phyloP scores from a whole-genome alignment of 305 asterid species.

The Fraxinus velutina region DNA sequence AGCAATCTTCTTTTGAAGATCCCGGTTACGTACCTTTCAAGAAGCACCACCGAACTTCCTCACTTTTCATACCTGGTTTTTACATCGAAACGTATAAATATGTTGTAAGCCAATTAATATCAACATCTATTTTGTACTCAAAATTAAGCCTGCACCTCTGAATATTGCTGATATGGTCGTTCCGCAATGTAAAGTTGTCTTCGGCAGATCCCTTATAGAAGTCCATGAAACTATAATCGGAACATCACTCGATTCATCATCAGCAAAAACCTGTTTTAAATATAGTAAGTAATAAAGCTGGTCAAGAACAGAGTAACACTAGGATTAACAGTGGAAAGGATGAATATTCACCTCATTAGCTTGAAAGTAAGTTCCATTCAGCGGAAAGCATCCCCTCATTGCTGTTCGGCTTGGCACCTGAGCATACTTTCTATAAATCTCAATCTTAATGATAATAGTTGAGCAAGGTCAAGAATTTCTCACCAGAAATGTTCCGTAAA shows the following conservation, averaged over 20 bases:
- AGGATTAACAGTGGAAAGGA: not conserved
- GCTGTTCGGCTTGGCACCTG: conserved; percentile 48
- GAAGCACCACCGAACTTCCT: conserved; percentile 34
- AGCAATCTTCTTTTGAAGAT: not conserved
- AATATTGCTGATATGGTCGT: conserved; percentile 31
- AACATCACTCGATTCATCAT: conserved; percentile 36
- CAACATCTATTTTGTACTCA: not conserved
- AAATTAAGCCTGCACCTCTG: conserved; percentile 28
- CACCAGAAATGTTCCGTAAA: conserved; percentile 41
- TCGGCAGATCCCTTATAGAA: conserved; percentile 24
- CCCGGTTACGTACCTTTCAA: conserved; percentile 35
- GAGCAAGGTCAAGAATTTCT: conserved; percentile 7
- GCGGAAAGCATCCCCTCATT: conserved; percentile 45
- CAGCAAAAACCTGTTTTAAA: conserved; percentile 46
- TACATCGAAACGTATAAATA: not conserved
- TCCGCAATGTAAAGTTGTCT: conserved; percentile 39
- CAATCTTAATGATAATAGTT: not conserved
- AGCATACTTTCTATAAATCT: conserved; percentile 9
- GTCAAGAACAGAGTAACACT: not conserved
- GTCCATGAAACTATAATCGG: conserved; percentile 34
- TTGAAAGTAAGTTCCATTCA: conserved; percentile 61
- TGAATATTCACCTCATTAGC: conserved; percentile 47
- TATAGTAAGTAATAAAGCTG: not conserved
- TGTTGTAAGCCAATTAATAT: not conserved
- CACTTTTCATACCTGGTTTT: conserved; percentile 30